Percentiles rank a stretch among this genome's conserved stretches.
Conservation (phyloP, 2,329 filamentous ascomycete species). For the Aspergillus glaucus region DNA sequence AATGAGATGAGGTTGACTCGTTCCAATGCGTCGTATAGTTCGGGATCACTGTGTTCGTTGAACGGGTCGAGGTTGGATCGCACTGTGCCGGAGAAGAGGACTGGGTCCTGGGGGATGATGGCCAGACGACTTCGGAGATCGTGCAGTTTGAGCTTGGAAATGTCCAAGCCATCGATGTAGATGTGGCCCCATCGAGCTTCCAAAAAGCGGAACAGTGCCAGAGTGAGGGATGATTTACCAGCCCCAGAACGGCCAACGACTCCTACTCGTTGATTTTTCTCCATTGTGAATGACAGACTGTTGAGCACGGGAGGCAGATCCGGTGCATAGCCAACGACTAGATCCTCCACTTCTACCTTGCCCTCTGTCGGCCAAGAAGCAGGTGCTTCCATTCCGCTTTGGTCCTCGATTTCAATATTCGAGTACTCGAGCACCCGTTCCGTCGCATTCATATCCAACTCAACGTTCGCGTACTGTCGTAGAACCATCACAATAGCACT, state of each 20-base stretch:
- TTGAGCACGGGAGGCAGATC: slow-evolving; percentile 49
- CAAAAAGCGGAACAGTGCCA: slow-evolving; percentile 20
- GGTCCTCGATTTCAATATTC: slow-evolving; percentile 60
- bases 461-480: slow-evolving; percentile 62
- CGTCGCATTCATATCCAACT: slow-evolving; percentile 72
- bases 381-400: slow-evolving; percentile 56
- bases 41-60: slow-evolving; percentile 59
- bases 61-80: slow-evolving; percentile 73
- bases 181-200: slow-evolving; percentile 17
- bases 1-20: slow-evolving; percentile 61
- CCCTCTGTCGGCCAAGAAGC: slow-evolving; percentile 71
- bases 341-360: slow-evolving; percentile 62
- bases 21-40: slow-evolving; percentile 62
- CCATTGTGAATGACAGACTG: slow-evolving; percentile 14
- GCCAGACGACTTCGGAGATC: slow-evolving; percentile 64
- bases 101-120: slow-evolving; percentile 77
- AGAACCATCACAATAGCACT: slow-evolving; percentile 62
- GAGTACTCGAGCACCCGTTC: slow-evolving; percentile 73
- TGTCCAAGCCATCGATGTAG: slow-evolving; percentile 32
- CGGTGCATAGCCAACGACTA: slow-evolving; percentile 64
- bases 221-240: slow-evolving; percentile 21
- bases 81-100: slow-evolving; percentile 73
- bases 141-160: slow-evolving; percentile 41
- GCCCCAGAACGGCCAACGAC: slow-evolving; percentile 26
- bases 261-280: slow-evolving; percentile 18